Base-by-base conservation (phyloP, 2,329 filamentous ascomycete species). In the Plenodomus biglobosus region DNA sequence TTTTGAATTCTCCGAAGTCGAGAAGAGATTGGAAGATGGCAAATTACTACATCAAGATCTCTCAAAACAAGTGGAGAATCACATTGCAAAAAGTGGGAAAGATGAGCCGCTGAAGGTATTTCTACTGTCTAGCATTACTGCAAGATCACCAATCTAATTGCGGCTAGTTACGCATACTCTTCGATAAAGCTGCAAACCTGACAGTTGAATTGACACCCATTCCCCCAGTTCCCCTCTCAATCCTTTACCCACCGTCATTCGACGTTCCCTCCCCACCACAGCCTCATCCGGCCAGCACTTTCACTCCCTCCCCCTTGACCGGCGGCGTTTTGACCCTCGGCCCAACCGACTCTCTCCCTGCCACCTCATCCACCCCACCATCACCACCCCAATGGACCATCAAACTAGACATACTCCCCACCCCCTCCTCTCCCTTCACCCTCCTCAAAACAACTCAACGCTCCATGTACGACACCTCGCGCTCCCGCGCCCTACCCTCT, bases 401-500 rank as follows among this genome's bases (percentile, higher is more conserved):
- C 15, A 70, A 74, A 13, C 62, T 86, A 11, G 85, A 87, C 66
- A 73, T 74, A 0, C 48, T 72, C 21, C 62, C 74, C 3, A 87
- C 80, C 0, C 61, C 67, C 0, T 75, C 79, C 0, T 79, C 79
- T 0, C 79, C 83, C n/a, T 88, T 86, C 64, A 96, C 92, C 0
- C 85, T 86, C 48, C 88, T 88, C 75, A 97, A 99, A 72, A 97
- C 92, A 0, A 94, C 88, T 0, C 76, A 80, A 40, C 83, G 92
- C 13, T 74, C 77, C 8, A 78, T 85, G 66, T 97, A 97, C 69
- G 82, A 88, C 38, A 75, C 74, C 2, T 88, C 90, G 1, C 82
- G 91, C 8, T 64, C 74, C 20, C 80, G 88, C 13, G 82, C 80
- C 0, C 83, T 92, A 40, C 61, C 76, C 55, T 1, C 58, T 45